Evolutionary conservation across 768 basidiomycete genomes (phyloP).

Genomic region (Mycena maculata): DNA sequence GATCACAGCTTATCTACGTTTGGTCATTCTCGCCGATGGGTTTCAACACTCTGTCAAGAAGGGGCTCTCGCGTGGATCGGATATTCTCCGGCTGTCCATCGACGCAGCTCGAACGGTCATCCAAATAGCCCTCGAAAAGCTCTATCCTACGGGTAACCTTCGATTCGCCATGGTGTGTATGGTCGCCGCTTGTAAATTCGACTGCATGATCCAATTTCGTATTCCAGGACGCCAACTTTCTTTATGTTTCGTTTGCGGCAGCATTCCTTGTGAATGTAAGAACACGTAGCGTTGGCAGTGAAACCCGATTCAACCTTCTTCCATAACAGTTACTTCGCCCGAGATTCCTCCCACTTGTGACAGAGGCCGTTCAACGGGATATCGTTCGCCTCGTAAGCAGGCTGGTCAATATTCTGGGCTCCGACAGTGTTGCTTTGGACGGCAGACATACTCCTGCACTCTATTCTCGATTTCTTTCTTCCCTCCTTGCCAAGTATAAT

Average conservation of each 20-base stretch:
- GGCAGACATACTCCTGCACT: conserved; percentile 67
- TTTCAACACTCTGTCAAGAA: conserved; percentile 61
- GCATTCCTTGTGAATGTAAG: conserved; percentile 72
- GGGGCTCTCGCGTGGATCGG: conserved; percentile 54
- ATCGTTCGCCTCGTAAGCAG: conserved; percentile 57
- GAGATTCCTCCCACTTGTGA: conserved; percentile 56
- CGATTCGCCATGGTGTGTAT: conserved; percentile 58
- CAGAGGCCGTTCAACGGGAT: conserved; percentile 50
- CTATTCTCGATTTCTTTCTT: conserved; percentile 67
- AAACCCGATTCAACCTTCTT: not conserved
- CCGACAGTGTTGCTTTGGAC: conserved; percentile 64
- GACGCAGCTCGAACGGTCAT: conserved; percentile 69
- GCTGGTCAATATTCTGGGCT: conserved; percentile 59
- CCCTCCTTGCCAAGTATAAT: conserved; percentile 56
- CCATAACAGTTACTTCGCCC: conserved; percentile 60
- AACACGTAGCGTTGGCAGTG: not conserved
- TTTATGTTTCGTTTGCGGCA: conserved; percentile 68
- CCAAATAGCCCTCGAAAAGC: conserved; percentile 60
- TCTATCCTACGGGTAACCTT: conserved; percentile 66
- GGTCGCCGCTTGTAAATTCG: no score
- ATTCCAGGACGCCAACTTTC: conserved; percentile 56
- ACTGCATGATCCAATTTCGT: no score
- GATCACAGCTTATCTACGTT: conserved; percentile 64
- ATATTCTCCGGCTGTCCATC: conserved; percentile 60
- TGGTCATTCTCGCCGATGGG: conserved; percentile 67